Evolutionary conservation across 1,284 basidiomycete species (phyloP), one percentile per base, ranked within the genome.

Genomic region (Amylostereum areolatum): DNA sequence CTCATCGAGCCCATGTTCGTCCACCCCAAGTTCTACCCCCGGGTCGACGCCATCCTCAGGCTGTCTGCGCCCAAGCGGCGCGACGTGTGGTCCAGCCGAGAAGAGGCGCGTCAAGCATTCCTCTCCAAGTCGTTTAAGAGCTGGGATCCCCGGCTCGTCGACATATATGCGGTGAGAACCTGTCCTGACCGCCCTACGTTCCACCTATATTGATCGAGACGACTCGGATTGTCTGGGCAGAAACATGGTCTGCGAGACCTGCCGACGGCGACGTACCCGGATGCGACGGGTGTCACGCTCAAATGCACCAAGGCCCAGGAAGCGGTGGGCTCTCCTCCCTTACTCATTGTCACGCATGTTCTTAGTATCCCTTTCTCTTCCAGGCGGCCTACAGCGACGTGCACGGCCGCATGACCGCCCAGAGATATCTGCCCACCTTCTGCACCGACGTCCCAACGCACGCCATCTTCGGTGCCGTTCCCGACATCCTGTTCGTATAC

Each of bases 81-180:
- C 7, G 78, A 80, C 58, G 66, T 71, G 8, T 81, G 77, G 77
- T 58, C 71, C 0, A 73, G 69, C 12, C 63, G 59, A n/a, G 72
- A 72, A 50, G 76, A 74, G 30, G 78, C 78, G 1, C 71, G 67
- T 34, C 60, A 63, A 27, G 27, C 53, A 9, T 55, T 80, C 45
- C 35, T 18, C 5, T 37, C 31, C n/a, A 69, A 68, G 50, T 57
- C 63, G 5, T 76, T 71, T 67, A 68, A 72, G 59, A 50, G 55
- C 1, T 81, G 77, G 78, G 78, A 80, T 53, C 68, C 71, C 25
- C 60, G 77, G n/a, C 65, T 75, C 4, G 59, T 79, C 34, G 59
- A 63, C 30, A 53, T 66, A 25, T 79, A 67, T 54, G 66, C 75
- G 5, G 77, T 76, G 48, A 33, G 68, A 18, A 18, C 18, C 18